Conservation (phyloP, 768 basidiomycete genomes). For the Lentinula raphanica region DNA sequence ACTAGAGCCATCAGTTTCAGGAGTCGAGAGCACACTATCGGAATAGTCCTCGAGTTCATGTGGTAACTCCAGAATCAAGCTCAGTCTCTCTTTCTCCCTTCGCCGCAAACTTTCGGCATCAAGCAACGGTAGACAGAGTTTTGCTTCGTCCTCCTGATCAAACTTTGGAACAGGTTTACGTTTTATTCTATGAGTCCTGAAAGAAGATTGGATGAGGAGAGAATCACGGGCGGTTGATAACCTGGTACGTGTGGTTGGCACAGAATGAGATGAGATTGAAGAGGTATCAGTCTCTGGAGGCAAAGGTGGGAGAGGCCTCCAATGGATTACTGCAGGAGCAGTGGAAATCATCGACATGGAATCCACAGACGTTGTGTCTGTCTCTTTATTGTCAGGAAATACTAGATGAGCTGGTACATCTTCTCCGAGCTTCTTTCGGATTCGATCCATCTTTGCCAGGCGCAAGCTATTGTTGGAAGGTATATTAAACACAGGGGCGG, state of each 20-base stretch:
- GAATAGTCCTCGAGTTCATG: background rate
- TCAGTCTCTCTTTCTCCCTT: conserved; percentile 4
- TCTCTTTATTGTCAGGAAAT: conserved; percentile 32
- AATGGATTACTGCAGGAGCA: background rate
- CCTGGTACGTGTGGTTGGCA: background rate
- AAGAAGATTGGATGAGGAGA: background rate
- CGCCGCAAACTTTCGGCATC: background rate
- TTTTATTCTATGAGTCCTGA: background rate
- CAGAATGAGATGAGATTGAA: background rate
- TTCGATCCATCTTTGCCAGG: conserved; percentile 57
- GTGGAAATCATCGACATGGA: background rate
- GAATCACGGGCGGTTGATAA: conserved; percentile 3
- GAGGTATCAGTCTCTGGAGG: background rate
- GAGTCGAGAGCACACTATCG: background rate
- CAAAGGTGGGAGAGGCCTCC: background rate
- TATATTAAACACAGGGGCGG: conserved; percentile 21
- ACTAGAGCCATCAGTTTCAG: background rate
- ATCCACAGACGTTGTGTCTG: background rate
- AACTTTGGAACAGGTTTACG: conserved; percentile 4
- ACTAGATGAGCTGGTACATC: conserved; percentile 58
- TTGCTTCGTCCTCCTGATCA: background rate
- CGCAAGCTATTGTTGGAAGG: conserved; percentile 37
- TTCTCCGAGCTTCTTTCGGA: conserved; percentile 58
- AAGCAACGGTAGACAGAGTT: background rate
- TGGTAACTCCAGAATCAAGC: conserved; percentile 5